These are phyloP conservation scores for Trichosanthes cucumerina DNA, from an alignment of 306 rosid species.

Conservation along the genomic window DNA sequence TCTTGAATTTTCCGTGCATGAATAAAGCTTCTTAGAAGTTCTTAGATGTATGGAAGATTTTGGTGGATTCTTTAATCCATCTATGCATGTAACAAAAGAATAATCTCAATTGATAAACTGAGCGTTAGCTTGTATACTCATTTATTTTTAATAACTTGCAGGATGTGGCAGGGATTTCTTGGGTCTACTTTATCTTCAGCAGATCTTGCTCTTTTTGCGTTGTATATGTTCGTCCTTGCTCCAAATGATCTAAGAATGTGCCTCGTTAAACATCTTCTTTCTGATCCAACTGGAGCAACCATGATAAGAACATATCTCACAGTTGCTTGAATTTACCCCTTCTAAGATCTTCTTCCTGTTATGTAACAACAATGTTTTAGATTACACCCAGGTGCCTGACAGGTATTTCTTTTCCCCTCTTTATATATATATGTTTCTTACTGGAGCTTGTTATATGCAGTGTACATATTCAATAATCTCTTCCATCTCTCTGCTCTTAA, in stretches of 20 bases:
- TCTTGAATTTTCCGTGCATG: no score
- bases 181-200: slow-evolving; percentile 83
- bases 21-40: no score
- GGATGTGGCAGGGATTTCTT: slow-evolving; percentile 99
- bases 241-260: slow-evolving; percentile 78
- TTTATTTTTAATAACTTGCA: slow-evolving; percentile 18
- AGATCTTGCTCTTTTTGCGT: slow-evolving; percentile 63
- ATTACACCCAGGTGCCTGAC: slow-evolving; percentile 18
- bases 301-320: slow-evolving; percentile 82
- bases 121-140: background rate
- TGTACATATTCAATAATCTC: slow-evolving; percentile 1
- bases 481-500: background rate
- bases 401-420: background rate
- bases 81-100: background rate
- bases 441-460: slow-evolving; percentile 1
- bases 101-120: background rate
- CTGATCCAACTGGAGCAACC: slow-evolving; percentile 87
- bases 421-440: background rate
- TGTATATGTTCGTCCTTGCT: slow-evolving; percentile 84
- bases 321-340: slow-evolving; percentile 12
- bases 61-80: background rate
- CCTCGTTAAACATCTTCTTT: slow-evolving; percentile 73
- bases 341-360: slow-evolving; percentile 11
- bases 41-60: background rate
- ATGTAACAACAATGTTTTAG: slow-evolving; percentile 26